Evolutionary conservation across 83 land plant genomes (phyloP), one percentile per base, ranked within the genome.

Genomic region (Picea abies): DNA sequence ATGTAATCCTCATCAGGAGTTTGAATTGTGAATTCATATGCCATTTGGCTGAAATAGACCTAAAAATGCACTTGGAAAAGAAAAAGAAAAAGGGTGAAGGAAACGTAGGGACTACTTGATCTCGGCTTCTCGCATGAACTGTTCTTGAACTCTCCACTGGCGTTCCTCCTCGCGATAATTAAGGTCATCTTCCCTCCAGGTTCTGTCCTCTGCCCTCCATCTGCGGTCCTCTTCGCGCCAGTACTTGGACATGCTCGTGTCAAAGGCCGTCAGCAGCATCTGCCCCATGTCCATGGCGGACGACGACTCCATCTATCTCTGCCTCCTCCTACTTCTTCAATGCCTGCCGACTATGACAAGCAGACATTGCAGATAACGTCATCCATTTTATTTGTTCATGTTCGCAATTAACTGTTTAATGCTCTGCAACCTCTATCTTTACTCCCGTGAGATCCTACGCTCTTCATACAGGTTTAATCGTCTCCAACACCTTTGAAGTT

Each of bases 161-260:
- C 82, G 69, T 41, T 75, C 65, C 52, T 76, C 67, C 20, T 49
- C 25, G 65, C 60, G 80, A 20, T 29, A 76, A 63, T 72, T 41
- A 66, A 62, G 37, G 58, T 87, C 87, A 32, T 87, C 89, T 9
- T 49, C 63, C 22, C 85, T 63, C 84, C 89, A 87, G n/a, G 2
- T 41, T 22, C 73, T 49, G n/a, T 78, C 86, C 63, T 81, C 83
- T 16, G 66, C 69, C 63, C 87, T 81, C 89, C 87, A 87, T 12
- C 75, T 26, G n/a, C 63, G 80, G 39, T 87, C 89, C 71, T 84
- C 84, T 79, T 87, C 89, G 14, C 79, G 86, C 88, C 88, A 78
- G 29, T 76, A 73, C 77, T 80, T 76, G 77, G 88, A 85, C 86
- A 87, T 81, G 86, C 89, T 87, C 39, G 84, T 80, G 64, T 87